Conservation (phyloP, 148 eudicot genomes). For the Chenopodium quinoa region DNA sequence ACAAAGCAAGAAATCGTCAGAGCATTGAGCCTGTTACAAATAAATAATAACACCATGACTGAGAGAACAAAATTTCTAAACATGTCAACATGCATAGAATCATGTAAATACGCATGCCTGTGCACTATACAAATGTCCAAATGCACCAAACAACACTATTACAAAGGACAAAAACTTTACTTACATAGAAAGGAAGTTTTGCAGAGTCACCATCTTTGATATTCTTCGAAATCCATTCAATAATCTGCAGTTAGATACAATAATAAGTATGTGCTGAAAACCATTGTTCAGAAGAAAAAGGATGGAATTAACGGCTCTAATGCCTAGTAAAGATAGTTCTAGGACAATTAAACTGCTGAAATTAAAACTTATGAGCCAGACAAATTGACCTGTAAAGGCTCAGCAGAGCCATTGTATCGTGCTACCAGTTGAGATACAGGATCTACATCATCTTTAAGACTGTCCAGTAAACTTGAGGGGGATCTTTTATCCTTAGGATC, state of each 20-base stretch:
- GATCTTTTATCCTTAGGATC: conserved; percentile 41
- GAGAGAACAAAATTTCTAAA: not conserved
- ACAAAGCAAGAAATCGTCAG: not conserved
- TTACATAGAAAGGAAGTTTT: conserved; percentile 87
- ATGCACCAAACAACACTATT: not conserved
- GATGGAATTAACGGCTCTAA: not conserved
- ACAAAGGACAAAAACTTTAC: conserved; percentile 23
- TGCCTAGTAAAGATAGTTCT: not conserved
- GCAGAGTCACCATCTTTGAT: conserved; percentile 86
- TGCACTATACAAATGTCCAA: not conserved
- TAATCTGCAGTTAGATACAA: conserved; percentile 47
- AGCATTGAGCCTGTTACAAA: not conserved
- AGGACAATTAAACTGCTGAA: not conserved
- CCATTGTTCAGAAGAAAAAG: not conserved
- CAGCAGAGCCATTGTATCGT: conserved; percentile 69
- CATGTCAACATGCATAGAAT: not conserved
- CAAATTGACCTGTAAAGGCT: conserved; percentile 54
- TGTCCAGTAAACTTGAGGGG: conserved; percentile 44
- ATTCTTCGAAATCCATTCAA: conserved; percentile 78
- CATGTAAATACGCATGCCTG: not conserved
- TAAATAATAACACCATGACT: not conserved
- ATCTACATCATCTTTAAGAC: conserved; percentile 60
- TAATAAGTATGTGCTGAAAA: not conserved
- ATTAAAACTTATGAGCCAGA: not conserved
- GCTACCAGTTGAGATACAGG: conserved; percentile 89